phyloP scores from a whole-genome alignment of 148 eudicot genomes.

The Vaccinium macrocarpon region DNA sequence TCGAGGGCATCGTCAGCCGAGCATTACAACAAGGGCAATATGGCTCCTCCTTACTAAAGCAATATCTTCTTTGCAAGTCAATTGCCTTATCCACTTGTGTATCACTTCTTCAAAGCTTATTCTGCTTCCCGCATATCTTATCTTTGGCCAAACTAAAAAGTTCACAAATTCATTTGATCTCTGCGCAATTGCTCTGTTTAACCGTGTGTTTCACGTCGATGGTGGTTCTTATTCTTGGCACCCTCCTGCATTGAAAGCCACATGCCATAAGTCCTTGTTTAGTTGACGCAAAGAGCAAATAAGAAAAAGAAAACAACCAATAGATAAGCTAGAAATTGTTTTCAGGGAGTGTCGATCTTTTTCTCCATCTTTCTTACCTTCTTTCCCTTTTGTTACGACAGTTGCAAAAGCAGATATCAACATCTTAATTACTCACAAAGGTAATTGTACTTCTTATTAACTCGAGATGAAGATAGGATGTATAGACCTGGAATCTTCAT shows the following conservation, averaged over 20 bases:
- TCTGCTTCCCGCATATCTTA: not conserved
- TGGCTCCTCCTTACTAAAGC: conserved; percentile 11
- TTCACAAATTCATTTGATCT: not conserved
- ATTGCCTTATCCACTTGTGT: not conserved
- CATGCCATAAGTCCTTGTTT: not conserved
- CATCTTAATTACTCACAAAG: not conserved
- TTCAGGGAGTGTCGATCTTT: not conserved
- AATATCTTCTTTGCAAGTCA: conserved; percentile 3
- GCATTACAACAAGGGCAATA: conserved; percentile 2
- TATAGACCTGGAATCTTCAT: not conserved
- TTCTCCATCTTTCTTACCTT: not conserved
- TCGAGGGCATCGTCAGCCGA: not conserved
- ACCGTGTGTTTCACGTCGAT: not conserved
- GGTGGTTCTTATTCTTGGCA: conserved; percentile 7
- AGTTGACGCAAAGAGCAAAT: not conserved
- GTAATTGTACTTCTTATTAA: not conserved
- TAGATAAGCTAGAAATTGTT: not conserved
- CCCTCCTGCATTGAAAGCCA: conserved; percentile 17
- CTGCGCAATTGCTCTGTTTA: not conserved
- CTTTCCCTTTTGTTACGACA: not conserved
- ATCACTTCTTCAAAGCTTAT: not conserved
- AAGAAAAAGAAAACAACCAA: not conserved
- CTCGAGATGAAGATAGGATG: not conserved
- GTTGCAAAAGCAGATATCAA: not conserved
- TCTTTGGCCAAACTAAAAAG: not conserved